Evolutionary conservation across 139 green algal species (phyloP).

Genomic region (Chlamydomonas sp.): DNA sequence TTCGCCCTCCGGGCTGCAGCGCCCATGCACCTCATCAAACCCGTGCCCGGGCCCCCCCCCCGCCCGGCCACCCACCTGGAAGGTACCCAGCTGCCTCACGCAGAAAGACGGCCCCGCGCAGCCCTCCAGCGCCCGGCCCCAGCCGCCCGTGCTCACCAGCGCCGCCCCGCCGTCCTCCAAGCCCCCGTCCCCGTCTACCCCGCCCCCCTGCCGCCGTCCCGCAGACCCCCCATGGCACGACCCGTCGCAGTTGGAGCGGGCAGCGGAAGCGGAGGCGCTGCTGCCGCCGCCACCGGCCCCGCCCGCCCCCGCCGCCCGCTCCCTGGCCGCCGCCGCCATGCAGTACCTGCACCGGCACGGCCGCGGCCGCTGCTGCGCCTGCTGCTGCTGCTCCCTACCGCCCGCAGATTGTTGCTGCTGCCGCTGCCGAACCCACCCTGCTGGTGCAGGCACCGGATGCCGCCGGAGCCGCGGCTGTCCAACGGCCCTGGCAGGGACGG

Average conservation of each 20-base stretch:
- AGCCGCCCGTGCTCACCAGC: not conserved
- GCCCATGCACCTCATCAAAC: no score
- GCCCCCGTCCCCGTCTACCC: no score
- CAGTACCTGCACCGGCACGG: conserved; percentile 13
- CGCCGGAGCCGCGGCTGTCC: not conserved
- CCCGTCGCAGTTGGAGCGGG: no score
- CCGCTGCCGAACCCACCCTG: no score
- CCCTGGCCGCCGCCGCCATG: not conserved
- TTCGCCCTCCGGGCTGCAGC: no score
- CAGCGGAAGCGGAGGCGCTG: no score
- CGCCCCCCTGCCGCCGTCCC: no score
- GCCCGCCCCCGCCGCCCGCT: not conserved
- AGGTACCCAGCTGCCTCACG: conserved; percentile 24
- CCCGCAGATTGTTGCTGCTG: no score
- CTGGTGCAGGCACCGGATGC: no score
- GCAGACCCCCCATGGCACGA: no score
- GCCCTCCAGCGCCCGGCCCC: not conserved
- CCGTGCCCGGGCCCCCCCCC: not conserved
- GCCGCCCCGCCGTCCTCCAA: not conserved
- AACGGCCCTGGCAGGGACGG: not conserved
- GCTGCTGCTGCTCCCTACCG: not conserved
- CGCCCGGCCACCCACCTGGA: conserved; percentile 12
- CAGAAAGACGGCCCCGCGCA: not conserved
- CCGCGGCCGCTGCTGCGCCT: not conserved
- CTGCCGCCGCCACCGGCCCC: not conserved